Base-by-base conservation (phyloP, 139 green algal genomes). In the Tetradesmus lagerheimii region DNA sequence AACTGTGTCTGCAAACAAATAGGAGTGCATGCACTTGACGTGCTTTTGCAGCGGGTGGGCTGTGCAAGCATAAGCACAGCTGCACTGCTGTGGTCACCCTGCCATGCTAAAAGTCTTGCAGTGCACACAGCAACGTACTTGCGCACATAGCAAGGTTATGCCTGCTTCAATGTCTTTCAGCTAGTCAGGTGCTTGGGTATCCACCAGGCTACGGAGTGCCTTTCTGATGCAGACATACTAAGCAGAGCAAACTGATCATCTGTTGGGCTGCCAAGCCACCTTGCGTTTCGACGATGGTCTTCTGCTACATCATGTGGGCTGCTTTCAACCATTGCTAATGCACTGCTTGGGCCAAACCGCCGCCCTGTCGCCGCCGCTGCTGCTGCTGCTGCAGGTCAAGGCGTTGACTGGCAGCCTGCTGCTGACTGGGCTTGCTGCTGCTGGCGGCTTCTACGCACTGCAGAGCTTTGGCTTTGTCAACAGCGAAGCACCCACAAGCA, bases 401-500 rank as follows among this genome's bases (percentile, higher is more conserved):
- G 83, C 83, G 38, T 25, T 88, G 37, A 27, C 64, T 20, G 83
- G 38, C 83, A 88, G 83, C 50, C 64, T 88, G 64, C 29, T 88
- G 62, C 62, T 88, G 25, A 88, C 83, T 9, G 83, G 83, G 8
- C 29, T 41, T 43, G 83, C 83, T 80, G 83, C 83, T 45, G 83
- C 83, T 41, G 83, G 83, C 29, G 27, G 83, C 62, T 88, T 88
- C 83, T 88, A 80, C 50, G 64, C 47, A 2, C 39, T 88, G 83
- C 25, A 88, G 38, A n/a, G 34, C 16, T 31, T 80, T n/a, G 83
- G 83, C 23, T 35, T 88, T 23, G 83, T 88, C 38, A 80, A 39
- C 37, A 80, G 64, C n/a, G 83, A 88, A 6, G 64, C 64, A 11
- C 83, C 83, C 18, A 64, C 83, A 25, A 64, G 27, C 29, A 64